Base-by-base conservation (phyloP, 352 stramenopile genomes). In the Phytophthora colocasiae region DNA sequence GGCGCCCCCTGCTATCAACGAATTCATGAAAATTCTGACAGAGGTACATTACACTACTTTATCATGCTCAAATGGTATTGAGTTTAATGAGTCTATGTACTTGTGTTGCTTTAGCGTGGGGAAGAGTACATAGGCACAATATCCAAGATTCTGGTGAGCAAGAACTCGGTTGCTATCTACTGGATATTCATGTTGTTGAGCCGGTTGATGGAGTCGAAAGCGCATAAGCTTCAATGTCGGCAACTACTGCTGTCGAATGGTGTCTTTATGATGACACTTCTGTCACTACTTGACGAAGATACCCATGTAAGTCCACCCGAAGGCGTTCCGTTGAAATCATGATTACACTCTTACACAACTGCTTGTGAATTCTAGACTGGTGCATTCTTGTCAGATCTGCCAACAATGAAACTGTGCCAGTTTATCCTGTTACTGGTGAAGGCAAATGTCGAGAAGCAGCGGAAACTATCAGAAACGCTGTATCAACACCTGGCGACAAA, bases 321-420 rank as follows among this genome's bases (percentile, higher is more conserved):
- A 44, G 11, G 22, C 4, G 5, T 49, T 26, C 10, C 15, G 22
- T 7, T 57, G 15, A 7, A 27, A 27, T 10, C 27, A 57, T 50
- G 34, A 31, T 53, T 24, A 7, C 22, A 14, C 24, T 50, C 41
- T 78, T 51, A 71, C 26, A n/a, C 52, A 8, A 29, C 10, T 7
- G 14, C 54, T 54, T 41, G 17, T 58, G 26, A 43, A 53, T 36
- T 48, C 3, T 63, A 93, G 85, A 81, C 78, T 6, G 74, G 81
- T 34, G 66, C 63, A 31, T 90, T 82, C 56, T 65, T 92, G n/a
- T 82, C 82, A 2, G 84, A 93, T 52, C 50, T 95, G 6, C 81
- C 84, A 4, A 89, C 80, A 5, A 95, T 95, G 86, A 92, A 90
- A 45, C 51, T 93, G 40, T 90, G 81, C 19, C 79, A 90, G 46